These are phyloP conservation scores for Ophidiomyces ophidiicola DNA, from an alignment of 2,329 filamentous ascomycete genomes.

Conservation along the genomic window DNA sequence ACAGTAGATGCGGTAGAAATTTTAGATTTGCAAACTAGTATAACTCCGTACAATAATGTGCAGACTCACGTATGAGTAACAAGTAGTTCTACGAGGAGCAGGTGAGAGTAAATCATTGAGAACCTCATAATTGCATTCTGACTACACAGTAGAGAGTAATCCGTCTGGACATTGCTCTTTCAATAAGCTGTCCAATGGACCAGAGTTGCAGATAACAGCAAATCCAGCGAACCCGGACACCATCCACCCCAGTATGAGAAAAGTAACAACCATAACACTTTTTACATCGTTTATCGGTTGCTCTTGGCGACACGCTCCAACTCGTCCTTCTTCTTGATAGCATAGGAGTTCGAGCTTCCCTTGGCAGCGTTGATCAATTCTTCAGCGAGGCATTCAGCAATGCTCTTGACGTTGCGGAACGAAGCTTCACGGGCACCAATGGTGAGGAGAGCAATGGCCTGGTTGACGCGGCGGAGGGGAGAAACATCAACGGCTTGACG, in stretches of 20 bases:
- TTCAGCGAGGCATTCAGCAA: constrained; percentile 98
- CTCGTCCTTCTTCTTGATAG: constrained; percentile 99
- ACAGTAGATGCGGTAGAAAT: too few species aligned
- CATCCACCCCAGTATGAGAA: constrained; percentile 25
- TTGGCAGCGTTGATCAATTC: constrained; percentile 99
- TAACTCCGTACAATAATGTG: too few species aligned
- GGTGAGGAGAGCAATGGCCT: constrained; percentile 97
- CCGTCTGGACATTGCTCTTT: constrained; percentile 13
- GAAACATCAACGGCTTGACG: constrained; percentile 99
- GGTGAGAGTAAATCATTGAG: constrained; percentile 1
- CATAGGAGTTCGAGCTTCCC: constrained; percentile 99
- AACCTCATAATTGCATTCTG: constrained; percentile 15
- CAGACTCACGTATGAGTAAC: too few species aligned
- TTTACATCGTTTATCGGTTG: constrained; percentile 75
- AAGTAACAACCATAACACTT: constrained; percentile 24
- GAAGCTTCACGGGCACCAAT: constrained; percentile 96
- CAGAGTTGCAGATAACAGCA: constrained; percentile 9
- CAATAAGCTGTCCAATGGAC: constrained; percentile 11
- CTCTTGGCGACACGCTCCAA: constrained; percentile 99
- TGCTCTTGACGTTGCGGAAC: constrained; percentile 99
- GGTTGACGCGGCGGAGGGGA: constrained; percentile 98
- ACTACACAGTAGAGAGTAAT: constrained; percentile 15
- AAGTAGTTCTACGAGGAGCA: too few species aligned
- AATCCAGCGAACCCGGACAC: constrained; percentile 16
- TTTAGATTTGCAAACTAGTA: too few species aligned